Evolutionary conservation across 2,329 filamentous ascomycete species (phyloP).

Genomic region (Fusarium poae): DNA sequence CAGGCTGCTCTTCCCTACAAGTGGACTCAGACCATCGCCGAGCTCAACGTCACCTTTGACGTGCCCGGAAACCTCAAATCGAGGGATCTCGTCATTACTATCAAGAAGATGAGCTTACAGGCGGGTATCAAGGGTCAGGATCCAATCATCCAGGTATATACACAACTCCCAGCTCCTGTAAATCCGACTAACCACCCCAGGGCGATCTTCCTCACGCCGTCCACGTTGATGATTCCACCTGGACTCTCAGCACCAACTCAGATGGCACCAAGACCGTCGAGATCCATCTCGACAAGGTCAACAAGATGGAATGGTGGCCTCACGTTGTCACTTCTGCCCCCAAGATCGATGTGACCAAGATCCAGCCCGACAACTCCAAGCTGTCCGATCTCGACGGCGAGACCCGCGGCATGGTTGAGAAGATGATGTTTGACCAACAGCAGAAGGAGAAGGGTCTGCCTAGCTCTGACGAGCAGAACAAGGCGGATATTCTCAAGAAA

Average conservation of each 20-base stretch:
- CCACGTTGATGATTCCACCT: conserved; percentile 88
- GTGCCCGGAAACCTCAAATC: conserved; percentile 88
- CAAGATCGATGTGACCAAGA: conserved; percentile 94
- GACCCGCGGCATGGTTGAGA: conserved; percentile 97
- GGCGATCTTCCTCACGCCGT: conserved; percentile 87
- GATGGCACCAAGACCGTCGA: conserved; percentile 77
- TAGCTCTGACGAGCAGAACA: conserved; percentile 94
- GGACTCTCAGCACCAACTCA: conserved; percentile 83
- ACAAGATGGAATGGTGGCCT: conserved; percentile 99
- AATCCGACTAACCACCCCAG: conserved; percentile 59
- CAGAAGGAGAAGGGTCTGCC: conserved; percentile 94
- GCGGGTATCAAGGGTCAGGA: conserved; percentile 91
- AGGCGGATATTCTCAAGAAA: conserved; percentile 90
- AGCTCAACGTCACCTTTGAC: conserved; percentile 82
- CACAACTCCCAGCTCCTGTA: background rate
- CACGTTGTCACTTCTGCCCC: conserved; percentile 90
- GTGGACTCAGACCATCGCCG: conserved; percentile 93
- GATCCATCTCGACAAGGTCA: conserved; percentile 93
- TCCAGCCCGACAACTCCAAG: conserved; percentile 91
- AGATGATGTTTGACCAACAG: conserved; percentile 99
- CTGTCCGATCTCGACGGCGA: conserved; percentile 93
- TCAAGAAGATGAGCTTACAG: conserved; percentile 82
- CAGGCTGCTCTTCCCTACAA: conserved; percentile 95
- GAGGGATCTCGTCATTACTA: conserved; percentile 83
- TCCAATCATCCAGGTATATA: conserved; percentile 80